Evolutionary conservation across 2,329 filamentous ascomycete genomes (phyloP), one percentile per base, ranked within the genome.

Genomic region (Cytospora schulzeri): DNA sequence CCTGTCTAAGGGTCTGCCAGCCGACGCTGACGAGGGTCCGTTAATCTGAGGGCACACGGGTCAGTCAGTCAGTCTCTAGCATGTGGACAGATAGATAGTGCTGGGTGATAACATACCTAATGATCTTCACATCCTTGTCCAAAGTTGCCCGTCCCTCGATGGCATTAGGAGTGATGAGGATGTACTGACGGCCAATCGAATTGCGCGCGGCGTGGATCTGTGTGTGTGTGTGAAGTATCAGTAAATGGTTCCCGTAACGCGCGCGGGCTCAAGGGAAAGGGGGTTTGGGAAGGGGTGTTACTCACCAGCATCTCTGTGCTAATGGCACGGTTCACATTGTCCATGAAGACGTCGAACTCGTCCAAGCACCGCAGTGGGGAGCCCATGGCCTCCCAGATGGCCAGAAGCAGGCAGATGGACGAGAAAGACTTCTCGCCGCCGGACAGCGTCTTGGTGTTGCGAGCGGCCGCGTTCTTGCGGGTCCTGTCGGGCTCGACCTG

Each of bases 261-360:
- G 12, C 9, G 9, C 4, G 29, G 29, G 29, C 29, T 9, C 4
- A 9, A 9, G 29, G 29, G 29, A 9, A 31, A 31, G 29, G 29
- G 51, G 5, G 15, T 2, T 14, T 35, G 15, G 24, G 19, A 31
- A 14, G 8, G 28, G 1, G 15, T 50, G 54, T 56, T 52, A 83
- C 88, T 80, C 79, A 92, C 90, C 76, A 99, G 91, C 90, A 99
- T 92, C 68, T 91, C 91, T 71, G 96, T 97, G 74, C 92, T 96
- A 70, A 96, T 91, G 63, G 91, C 92, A 66, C 95, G 88, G 76
- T 99, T 99, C 65, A 98, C 92, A 70, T 90, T 92, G 77, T 99
- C 95, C 95, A 99, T 99, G 81, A 97, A 99, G 35, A 99, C 95
- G 75, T 99, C 95, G 73, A 98, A 99, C 77, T 99, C 95, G 77